Evolutionary conservation across 129 eudicot genomes (phyloP), one percentile per base, ranked within the genome.

Genomic region (Saposhnikovia divaricata): DNA sequence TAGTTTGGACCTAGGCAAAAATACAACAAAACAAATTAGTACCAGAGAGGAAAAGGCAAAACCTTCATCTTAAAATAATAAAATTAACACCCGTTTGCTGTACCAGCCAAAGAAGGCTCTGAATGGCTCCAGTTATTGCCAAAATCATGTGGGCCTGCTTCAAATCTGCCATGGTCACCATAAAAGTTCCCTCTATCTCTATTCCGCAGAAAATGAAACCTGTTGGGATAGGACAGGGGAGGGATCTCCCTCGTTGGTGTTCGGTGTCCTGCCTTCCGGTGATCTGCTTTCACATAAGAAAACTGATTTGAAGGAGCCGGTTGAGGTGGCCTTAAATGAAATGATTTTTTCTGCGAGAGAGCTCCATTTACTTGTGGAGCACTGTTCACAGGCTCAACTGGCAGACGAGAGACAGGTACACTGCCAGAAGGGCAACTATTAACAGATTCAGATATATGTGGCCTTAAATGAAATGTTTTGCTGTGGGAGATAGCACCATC

Each of bases 281-380:
- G 97, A 82, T 92, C 97, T 16, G 88, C 71, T 51, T 89, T 96
- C 82, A 86, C 83, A 77, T 95, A 92, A 2, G 97, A 90, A 47
- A 95, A 95, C 77, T 92, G 98, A 81, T 92, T 86, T 75, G 98
- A 89, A 43, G 97, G 91, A 53, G 94, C 89, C 43, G 90, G 96
- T 40, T 90, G 93, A 31, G 98, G 96, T 18, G 97, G 98, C 63
- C 94, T 89, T 72, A 90, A 48, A 74, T 88, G 91, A 51, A 78
- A 81, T 27, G 85, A 80, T 48, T 86, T 80, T 68, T 68, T 47
- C 40, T 79, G 78, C 37, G 68, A 43, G 72, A n/a, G 42, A 21
- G 82, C 61, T 53, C 82, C 87, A 75, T 75, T 81, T 18, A 50
- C 45, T 7, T 78, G 83, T 31, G 76, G 87, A 31, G 47, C 53